Evolutionary conservation across 805 yeast genomes (phyloP).

Genomic region (Wickerhamiella kurtzmanii): DNA sequence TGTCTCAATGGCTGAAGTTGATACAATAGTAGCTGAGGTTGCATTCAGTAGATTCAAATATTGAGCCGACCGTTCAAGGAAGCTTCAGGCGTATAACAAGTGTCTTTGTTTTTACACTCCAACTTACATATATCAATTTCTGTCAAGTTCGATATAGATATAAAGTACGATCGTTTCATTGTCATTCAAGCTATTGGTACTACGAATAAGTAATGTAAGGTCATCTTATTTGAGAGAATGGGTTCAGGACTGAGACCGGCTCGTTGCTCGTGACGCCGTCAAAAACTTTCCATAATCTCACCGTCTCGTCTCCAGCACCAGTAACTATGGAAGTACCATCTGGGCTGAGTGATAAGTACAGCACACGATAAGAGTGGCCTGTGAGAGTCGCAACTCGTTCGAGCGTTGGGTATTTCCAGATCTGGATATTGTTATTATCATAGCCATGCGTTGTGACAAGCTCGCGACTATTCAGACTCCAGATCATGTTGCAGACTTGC

Average conservation of each 20-base stretch:
- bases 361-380: conserved; percentile 87
- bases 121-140: no score
- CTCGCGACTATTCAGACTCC: conserved; percentile 89
- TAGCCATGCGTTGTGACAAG: conserved; percentile 91
- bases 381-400: conserved; percentile 85
- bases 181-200: background rate
- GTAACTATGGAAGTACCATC: conserved; percentile 96
- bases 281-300: conserved; percentile 90
- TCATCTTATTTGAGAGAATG: conserved; percentile 11
- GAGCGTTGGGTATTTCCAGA: conserved; percentile 91
- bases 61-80: no score
- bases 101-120: no score
- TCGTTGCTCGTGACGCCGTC: conserved; percentile 41
- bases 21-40: no score
- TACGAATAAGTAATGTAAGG: no score
- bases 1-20: no score
- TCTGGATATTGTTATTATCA: conserved; percentile 74
- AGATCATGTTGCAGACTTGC: conserved; percentile 84
- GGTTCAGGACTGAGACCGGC: conserved; percentile 4
- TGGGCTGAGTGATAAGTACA: conserved; percentile 80
- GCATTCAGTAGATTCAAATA: no score
- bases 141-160: no score
- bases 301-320: conserved; percentile 96
- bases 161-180: no score
- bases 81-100: no score